Percentiles rank a stretch among this genome's conserved stretches.
phyloP scores from a whole-genome alignment of 768 basidiomycete species.

The Boletus rubroflammeus region DNA sequence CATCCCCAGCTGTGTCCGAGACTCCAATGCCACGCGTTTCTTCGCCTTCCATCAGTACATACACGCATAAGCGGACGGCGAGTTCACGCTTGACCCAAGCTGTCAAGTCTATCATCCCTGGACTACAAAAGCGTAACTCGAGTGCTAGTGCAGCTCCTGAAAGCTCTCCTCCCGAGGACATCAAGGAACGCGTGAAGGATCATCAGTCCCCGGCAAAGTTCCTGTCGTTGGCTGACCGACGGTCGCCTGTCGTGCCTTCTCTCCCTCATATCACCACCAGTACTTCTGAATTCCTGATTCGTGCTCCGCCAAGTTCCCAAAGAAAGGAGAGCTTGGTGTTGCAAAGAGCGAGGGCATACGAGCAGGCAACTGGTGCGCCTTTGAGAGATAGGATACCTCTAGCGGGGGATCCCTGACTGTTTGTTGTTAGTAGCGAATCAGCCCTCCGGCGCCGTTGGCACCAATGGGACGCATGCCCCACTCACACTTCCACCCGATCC shows the following conservation, averaged over 20 bases:
- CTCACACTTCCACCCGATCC: slow-evolving; percentile 39
- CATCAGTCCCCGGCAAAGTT: slow-evolving; percentile 8
- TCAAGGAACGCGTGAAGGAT: slow-evolving; percentile 9
- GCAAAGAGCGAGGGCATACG: slow-evolving; percentile 29
- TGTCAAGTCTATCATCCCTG: slow-evolving; percentile 28
- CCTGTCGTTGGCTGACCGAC: slow-evolving; percentile 16
- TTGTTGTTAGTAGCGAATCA: not conserved
- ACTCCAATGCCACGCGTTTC: slow-evolving; percentile 11
- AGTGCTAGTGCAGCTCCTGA: not conserved
- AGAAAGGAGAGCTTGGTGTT: slow-evolving; percentile 28
- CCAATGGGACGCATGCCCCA: slow-evolving; percentile 18
- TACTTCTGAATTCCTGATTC: slow-evolving; percentile 9
- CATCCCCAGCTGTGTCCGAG: slow-evolving; percentile 18
- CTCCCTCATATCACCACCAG: not conserved
- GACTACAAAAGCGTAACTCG: slow-evolving; percentile 14
- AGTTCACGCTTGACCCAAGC: slow-evolving; percentile 20
- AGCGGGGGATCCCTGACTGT: not conserved
- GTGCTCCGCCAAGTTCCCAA: slow-evolving; percentile 2
- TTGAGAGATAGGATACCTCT: not conserved
- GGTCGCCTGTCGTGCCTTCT: not conserved
- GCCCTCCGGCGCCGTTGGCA: not conserved
- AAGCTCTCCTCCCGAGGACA: slow-evolving; percentile 2
- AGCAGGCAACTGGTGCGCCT: slow-evolving; percentile 20
- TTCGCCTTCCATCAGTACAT: slow-evolving; percentile 4
- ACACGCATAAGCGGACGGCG: slow-evolving; percentile 16